Conservation (phyloP, 768 basidiomycete species). For the Hemileccinum rubropunctum region DNA sequence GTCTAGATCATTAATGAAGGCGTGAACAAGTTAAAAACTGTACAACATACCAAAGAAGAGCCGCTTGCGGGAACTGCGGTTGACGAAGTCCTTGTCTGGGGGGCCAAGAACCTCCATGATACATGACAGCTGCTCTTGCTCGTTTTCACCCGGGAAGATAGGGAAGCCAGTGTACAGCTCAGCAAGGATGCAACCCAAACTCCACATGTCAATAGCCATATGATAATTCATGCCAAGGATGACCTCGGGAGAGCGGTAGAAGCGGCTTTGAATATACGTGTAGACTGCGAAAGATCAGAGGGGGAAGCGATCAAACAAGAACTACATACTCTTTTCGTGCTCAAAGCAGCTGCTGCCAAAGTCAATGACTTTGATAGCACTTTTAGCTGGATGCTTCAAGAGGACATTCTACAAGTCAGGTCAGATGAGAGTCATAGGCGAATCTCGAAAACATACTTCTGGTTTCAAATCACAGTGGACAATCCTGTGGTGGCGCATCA, state of each 20-base stretch:
- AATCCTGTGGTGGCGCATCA: slow-evolving; percentile 96
- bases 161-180: slow-evolving; percentile 97
- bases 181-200: slow-evolving; percentile 95
- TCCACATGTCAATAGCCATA: slow-evolving; percentile 99
- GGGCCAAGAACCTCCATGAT: slow-evolving; percentile 99
- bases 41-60: slow-evolving; percentile 84
- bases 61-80: slow-evolving; percentile 89
- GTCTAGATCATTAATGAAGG: slow-evolving; percentile 48
- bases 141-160: slow-evolving; percentile 98
- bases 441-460: slow-evolving; percentile 57
- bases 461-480: slow-evolving; percentile 99
- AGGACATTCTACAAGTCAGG: slow-evolving; percentile 73
- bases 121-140: slow-evolving; percentile 96
- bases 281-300: slow-evolving; percentile 62
- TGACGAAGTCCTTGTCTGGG: slow-evolving; percentile 93
- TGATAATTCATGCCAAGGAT: slow-evolving; percentile 99
- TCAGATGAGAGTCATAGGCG: not conserved
- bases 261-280: slow-evolving; percentile 98
- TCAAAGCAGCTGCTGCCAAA: slow-evolving; percentile 99
- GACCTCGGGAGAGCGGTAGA: slow-evolving; percentile 99
- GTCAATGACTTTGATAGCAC: slow-evolving; percentile 97
- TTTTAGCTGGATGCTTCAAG: slow-evolving; percentile 91
- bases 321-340: slow-evolving; percentile 89
- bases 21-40: not conserved
- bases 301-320: not conserved